Evolutionary conservation across 169 alveolate genomes (phyloP).

Genomic region (Plasmodium knowlesi): DNA sequence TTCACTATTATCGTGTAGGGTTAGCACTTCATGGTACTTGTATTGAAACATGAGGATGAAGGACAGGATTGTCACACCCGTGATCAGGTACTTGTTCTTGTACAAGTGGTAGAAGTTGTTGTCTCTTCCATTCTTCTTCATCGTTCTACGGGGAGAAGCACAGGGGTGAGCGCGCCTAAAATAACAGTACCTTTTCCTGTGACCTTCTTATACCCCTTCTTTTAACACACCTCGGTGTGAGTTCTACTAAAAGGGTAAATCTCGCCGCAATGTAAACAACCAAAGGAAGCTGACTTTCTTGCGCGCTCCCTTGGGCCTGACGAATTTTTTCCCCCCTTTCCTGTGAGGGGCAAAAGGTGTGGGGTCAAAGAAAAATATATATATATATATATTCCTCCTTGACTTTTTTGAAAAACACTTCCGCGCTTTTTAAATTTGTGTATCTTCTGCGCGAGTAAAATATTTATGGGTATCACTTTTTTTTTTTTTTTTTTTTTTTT

Average conservation of each 20-base stretch:
- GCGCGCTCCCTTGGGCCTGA: neutral
- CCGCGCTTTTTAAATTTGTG: neutral
- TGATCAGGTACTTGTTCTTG: conserved; percentile 28
- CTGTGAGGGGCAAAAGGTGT: neutral
- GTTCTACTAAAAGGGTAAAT: neutral
- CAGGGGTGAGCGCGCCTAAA: neutral
- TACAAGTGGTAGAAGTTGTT: neutral
- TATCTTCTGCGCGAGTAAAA: neutral
- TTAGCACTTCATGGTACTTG: conserved; percentile 56
- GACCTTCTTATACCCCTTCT: neutral
- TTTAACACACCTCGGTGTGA: neutral
- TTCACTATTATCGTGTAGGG: conserved; percentile 3
- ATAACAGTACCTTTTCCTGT: neutral
- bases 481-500: neutral
- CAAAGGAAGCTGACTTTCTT: neutral
- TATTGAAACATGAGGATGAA: conserved; percentile 50
- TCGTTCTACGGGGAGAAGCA: neutral
- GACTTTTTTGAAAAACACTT: neutral
- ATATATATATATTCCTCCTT: neutral
- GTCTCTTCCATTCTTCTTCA: neutral
- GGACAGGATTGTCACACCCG: conserved; percentile 53
- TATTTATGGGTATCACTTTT: neutral
- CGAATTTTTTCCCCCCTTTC: neutral
- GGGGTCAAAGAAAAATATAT: neutral
- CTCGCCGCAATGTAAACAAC: neutral